Conservation (phyloP, 352 stramenopile genomes). For the Phytophthora constricta region DNA sequence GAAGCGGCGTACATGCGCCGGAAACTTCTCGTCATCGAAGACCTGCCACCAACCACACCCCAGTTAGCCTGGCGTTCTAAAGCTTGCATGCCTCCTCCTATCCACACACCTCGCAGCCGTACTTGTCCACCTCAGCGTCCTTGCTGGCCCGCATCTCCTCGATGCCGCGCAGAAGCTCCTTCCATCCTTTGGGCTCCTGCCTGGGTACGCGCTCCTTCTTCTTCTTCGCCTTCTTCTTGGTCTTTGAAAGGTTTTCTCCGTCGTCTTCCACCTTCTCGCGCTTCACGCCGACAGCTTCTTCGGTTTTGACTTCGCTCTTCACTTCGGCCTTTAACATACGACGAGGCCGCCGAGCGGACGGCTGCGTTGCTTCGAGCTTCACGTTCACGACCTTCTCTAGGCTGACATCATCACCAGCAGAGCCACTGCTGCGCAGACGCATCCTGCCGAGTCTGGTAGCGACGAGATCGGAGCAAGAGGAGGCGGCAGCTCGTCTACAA, state of each 20-base stretch:
- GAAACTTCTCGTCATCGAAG: slow-evolving; percentile 48
- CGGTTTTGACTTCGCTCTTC: not conserved
- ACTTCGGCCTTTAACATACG: too few species aligned
- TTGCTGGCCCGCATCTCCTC: slow-evolving; percentile 69
- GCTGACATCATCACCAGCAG: not conserved
- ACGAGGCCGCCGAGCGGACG: not conserved
- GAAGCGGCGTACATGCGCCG: slow-evolving; percentile 77
- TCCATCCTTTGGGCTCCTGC: slow-evolving; percentile 54
- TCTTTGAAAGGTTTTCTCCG: slow-evolving; percentile 5
- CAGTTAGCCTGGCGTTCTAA: not conserved
- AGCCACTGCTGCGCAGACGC: slow-evolving; percentile 43
- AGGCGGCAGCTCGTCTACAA: not conserved
- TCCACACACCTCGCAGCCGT: slow-evolving; percentile 62
- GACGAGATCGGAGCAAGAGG: slow-evolving; percentile 1
- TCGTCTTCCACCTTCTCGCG: slow-evolving; percentile 26
- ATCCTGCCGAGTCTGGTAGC: slow-evolving; percentile 22
- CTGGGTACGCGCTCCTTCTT: slow-evolving; percentile 34
- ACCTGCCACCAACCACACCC: slow-evolving; percentile 23
- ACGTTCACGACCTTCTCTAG: slow-evolving; percentile 15
- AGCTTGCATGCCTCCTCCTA: not conserved
- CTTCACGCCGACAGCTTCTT: slow-evolving; percentile 29
- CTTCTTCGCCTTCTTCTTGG: slow-evolving; percentile 32
- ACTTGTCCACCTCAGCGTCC: slow-evolving; percentile 74
- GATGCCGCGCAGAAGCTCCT: slow-evolving; percentile 65
- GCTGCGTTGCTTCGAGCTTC: slow-evolving; percentile 9